These are phyloP conservation scores for Kwoniella mangroviensis DNA, from an alignment of 768 basidiomycete genomes.

Conservation along the genomic window DNA sequence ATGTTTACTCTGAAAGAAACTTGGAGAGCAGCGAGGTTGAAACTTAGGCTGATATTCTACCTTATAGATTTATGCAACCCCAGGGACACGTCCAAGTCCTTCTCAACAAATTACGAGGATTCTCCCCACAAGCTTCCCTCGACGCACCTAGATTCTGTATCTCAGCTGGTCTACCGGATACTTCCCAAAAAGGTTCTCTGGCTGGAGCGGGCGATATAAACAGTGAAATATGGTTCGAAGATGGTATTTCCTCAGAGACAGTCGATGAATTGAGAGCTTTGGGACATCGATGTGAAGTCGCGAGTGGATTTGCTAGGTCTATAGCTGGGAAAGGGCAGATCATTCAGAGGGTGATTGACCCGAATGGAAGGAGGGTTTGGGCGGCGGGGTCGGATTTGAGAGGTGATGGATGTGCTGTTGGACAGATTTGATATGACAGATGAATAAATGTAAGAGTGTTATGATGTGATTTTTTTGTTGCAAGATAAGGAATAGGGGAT, in stretches of 20 bases:
- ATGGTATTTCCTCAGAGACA: constrained; percentile 70
- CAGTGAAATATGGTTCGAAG: constrained; percentile 87
- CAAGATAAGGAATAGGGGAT: not conserved
- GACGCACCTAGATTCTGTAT: constrained; percentile 97
- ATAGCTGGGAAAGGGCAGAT: constrained; percentile 63
- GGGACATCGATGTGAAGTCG: constrained; percentile 79
- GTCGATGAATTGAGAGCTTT: constrained; percentile 73
- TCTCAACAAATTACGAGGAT: constrained; percentile 84
- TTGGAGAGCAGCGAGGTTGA: too few species aligned
- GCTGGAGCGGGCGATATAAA: constrained; percentile 69
- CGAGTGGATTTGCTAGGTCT: constrained; percentile 67
- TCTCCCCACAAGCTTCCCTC: constrained; percentile 82
- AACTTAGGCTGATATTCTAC: too few species aligned
- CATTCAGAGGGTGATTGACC: constrained; percentile 75
- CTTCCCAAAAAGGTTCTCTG: constrained; percentile 61
- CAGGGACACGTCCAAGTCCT: constrained; percentile 96
- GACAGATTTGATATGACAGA: constrained; percentile 68
- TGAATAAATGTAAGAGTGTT: not conserved
- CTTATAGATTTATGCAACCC: constrained; percentile 66
- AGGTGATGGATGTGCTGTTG: constrained; percentile 83
- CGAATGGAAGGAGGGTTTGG: constrained; percentile 78
- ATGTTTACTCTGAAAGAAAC: too few species aligned
- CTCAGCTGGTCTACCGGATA: constrained; percentile 75
- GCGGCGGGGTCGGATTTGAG: constrained; percentile 90
- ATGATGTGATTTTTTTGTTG: not conserved